phyloP scores from a whole-genome alignment of 352 stramenopile species.

The Phytophthora pseudosyringae region DNA sequence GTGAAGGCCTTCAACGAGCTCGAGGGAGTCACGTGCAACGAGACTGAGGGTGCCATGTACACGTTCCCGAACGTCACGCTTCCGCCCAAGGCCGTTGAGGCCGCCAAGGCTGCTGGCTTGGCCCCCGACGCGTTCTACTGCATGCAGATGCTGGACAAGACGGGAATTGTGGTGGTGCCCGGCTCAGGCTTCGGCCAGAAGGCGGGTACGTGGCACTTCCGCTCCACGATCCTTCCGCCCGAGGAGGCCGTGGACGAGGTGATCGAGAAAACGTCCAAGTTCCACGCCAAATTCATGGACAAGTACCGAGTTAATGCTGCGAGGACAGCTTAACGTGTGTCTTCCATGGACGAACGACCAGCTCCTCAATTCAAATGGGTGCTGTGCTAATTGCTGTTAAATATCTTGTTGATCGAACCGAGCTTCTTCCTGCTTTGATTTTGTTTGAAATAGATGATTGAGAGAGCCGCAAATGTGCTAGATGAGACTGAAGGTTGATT shows the following conservation, averaged over 20 bases:
- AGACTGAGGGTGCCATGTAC: constrained; percentile 98
- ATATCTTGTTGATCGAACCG: constrained; percentile 5
- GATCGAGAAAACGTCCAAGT: constrained; percentile 94
- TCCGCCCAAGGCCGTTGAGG: constrained; percentile 86
- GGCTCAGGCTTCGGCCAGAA: constrained; percentile 98
- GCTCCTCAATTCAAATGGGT: background rate
- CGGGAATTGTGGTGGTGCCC: constrained; percentile 98
- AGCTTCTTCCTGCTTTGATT: constrained; percentile 7
- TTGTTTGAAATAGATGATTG: constrained; percentile 3
- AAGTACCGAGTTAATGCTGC: constrained; percentile 79
- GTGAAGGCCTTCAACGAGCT: constrained; percentile 95
- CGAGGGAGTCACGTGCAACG: constrained; percentile 96
- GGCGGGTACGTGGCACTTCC: constrained; percentile 97
- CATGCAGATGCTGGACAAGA: constrained; percentile 95
- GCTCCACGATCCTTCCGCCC: constrained; percentile 98
- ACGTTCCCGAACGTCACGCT: constrained; percentile 97
- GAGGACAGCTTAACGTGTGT: background rate
- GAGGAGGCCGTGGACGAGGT: constrained; percentile 96
- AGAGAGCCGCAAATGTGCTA: constrained; percentile 9
- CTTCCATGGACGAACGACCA: too few species aligned
- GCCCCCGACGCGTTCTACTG: constrained; percentile 98
- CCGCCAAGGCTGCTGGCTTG: constrained; percentile 72
- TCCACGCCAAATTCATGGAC: constrained; percentile 96
- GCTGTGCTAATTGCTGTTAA: constrained; percentile 9
- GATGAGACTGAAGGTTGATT: constrained; percentile 26